Conservation (phyloP, 2,329 filamentous ascomycete genomes). For the Aurifilum marmelostoma region DNA sequence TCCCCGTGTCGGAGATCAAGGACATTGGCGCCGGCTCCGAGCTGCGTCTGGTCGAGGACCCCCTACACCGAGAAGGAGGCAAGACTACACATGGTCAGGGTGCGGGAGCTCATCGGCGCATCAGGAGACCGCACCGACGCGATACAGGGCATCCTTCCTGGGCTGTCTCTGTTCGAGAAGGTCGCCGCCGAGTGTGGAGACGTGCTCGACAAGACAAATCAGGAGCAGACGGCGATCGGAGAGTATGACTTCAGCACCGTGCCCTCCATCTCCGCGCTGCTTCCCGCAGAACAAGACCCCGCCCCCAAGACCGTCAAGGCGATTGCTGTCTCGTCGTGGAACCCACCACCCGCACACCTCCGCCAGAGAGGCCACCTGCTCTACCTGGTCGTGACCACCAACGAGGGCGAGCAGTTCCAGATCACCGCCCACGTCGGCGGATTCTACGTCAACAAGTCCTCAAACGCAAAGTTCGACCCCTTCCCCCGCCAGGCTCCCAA, state of each 20-base stretch:
- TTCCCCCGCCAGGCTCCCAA: conserved; percentile 79
- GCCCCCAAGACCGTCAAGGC: conserved; percentile 90
- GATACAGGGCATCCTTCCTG: conserved; percentile 82
- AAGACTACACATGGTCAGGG: conserved; percentile 87
- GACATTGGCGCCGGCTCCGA: conserved; percentile 78
- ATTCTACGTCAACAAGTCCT: conserved; percentile 97
- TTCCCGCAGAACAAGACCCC: conserved; percentile 68
- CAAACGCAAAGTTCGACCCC: conserved; percentile 93
- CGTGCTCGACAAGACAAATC: conserved; percentile 51
- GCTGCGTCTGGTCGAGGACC: conserved; percentile 83
- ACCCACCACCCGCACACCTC: conserved; percentile 89
- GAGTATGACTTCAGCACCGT: conserved; percentile 78
- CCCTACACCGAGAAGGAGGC: conserved; percentile 99
- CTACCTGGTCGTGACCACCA: conserved; percentile 86
- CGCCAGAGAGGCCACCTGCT: conserved; percentile 90
- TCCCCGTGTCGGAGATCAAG: conserved; percentile 86
- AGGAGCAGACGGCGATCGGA: conserved; percentile 47
- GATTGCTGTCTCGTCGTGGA: conserved; percentile 90
- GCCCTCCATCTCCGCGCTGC: conserved; percentile 69
- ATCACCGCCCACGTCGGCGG: conserved; percentile 92
- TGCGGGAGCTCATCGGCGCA: conserved; percentile 91
- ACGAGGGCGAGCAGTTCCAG: conserved; percentile 92
- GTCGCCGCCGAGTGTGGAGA: conserved; percentile 57
- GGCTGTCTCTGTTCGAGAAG: conserved; percentile 83
- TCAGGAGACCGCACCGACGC: conserved; percentile 86